phyloP scores from a whole-genome alignment of 306 rosid species.

The Trifolium fragiferum region DNA sequence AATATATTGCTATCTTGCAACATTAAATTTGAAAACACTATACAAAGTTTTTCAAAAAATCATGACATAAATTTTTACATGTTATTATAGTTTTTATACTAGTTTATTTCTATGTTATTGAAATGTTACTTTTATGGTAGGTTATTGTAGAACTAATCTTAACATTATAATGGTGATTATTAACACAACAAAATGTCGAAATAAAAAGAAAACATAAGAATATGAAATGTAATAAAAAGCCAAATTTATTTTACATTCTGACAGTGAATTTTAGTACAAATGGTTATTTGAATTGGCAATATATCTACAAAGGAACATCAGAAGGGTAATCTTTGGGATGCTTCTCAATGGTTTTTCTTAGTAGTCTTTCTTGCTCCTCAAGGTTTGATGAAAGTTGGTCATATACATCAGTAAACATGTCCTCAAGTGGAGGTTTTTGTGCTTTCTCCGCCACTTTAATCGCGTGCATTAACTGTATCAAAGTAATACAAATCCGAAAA shows the following conservation, averaged over 20 bases:
- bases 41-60: too few relatives aligned
- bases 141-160: too few relatives aligned
- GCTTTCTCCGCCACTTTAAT: slow-evolving; percentile 70
- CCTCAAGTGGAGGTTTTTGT: slow-evolving; percentile 64
- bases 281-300: slow-evolving; percentile 32
- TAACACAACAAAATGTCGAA: neutral
- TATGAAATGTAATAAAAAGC: neutral
- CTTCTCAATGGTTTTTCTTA: slow-evolving; percentile 52
- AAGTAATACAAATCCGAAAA: slow-evolving; percentile 13
- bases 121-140: too few relatives aligned
- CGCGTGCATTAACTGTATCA: slow-evolving; percentile 58
- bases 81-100: too few relatives aligned
- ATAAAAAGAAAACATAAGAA: slow-evolving; percentile 5
- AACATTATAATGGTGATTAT: slow-evolving; percentile 13
- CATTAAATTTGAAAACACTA: too few relatives aligned
- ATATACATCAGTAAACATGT: slow-evolving; percentile 66
- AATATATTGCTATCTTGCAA: too few relatives aligned
- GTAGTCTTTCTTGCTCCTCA: slow-evolving; percentile 58
- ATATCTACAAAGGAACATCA: slow-evolving; percentile 66
- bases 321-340: slow-evolving; percentile 65
- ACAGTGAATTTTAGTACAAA: slow-evolving; percentile 16
- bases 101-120: too few relatives aligned
- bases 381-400: slow-evolving; percentile 64
- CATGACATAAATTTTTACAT: too few relatives aligned
- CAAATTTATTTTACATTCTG: slow-evolving; percentile 25